These are phyloP conservation scores for Botryotinia narcissicola DNA, from an alignment of 2,329 filamentous ascomycete genomes.

Conservation along the genomic window DNA sequence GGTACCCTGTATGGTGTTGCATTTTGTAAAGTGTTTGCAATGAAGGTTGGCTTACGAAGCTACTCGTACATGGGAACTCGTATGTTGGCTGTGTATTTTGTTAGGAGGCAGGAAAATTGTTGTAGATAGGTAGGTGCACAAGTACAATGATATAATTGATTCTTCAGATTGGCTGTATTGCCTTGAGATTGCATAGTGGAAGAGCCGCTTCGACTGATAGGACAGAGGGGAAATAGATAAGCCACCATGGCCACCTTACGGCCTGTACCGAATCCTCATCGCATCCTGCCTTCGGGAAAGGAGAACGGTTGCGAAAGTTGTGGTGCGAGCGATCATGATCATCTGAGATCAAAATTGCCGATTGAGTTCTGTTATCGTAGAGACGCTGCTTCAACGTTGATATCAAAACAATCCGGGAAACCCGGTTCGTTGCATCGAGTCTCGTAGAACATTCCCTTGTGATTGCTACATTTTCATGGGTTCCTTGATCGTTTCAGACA, in stretches of 20 bases:
- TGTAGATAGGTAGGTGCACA: not conserved
- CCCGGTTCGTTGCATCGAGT: not conserved
- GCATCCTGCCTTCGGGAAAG: not conserved
- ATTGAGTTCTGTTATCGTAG: not conserved
- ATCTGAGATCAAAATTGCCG: not conserved
- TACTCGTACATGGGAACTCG: not conserved
- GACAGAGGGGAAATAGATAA: constrained; percentile 5
- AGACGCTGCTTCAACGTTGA: not conserved
- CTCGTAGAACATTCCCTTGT: not conserved
- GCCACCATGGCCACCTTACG: constrained; percentile 10
- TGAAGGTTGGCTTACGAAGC: not conserved
- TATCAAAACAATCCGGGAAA: not conserved
- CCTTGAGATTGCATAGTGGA: not conserved
- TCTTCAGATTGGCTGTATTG: not conserved
- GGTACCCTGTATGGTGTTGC: constrained; percentile 1
- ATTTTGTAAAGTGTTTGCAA: not conserved
- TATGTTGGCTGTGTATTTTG: not conserved
- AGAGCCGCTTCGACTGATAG: not conserved
- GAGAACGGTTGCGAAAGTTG: not conserved
- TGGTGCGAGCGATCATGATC: not conserved
- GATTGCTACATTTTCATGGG: not conserved
- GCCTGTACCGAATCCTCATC: constrained; percentile 10
- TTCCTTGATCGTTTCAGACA: constrained; percentile 12
- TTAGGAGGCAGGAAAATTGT: not conserved
- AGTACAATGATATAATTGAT: not conserved